Evolutionary conservation across 495 filamentous ascomycete species (phyloP).

Genomic region (Penicillium samsonianum): DNA sequence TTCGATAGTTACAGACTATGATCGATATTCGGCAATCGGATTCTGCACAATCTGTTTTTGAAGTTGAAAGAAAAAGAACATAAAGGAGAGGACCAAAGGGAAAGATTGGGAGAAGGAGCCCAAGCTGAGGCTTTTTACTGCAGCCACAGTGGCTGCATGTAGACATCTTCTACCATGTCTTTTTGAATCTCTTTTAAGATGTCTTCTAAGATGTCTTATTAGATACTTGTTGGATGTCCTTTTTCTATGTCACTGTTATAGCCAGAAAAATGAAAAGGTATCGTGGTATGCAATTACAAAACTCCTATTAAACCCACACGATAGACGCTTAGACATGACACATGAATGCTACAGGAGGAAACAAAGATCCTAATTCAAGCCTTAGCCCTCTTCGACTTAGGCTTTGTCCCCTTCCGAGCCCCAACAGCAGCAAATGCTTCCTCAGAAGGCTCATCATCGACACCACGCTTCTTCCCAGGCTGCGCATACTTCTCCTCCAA

Average conservation of each 20-base stretch:
- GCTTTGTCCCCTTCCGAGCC: slow-evolving; percentile 25
- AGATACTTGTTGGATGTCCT: not conserved
- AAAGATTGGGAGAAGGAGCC: slow-evolving; percentile 12
- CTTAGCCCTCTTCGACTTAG: slow-evolving; percentile 21
- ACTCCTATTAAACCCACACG: slow-evolving; percentile 10
- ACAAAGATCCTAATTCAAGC: slow-evolving; percentile 11
- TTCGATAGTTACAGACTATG: not conserved
- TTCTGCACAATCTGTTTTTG: not conserved
- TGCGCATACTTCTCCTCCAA: slow-evolving; percentile 33
- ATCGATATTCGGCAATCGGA: no score
- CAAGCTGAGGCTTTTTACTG: slow-evolving; percentile 14
- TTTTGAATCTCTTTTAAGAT: not conserved
- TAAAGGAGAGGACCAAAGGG: not conserved
- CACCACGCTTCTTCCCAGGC: slow-evolving; percentile 29
- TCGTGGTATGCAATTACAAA: slow-evolving; percentile 14
- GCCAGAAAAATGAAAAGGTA: not conserved
- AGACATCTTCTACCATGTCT: not conserved
- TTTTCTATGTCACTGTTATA: not conserved
- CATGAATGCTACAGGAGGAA: not conserved
- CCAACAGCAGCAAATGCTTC: slow-evolving; percentile 38
- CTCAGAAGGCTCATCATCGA: slow-evolving; percentile 33
- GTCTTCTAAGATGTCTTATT: no score
- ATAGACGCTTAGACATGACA: slow-evolving; percentile 10
- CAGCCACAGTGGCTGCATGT: slow-evolving; percentile 9
- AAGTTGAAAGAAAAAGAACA: not conserved